phyloP scores from a whole-genome alignment of 1,284 basidiomycete genomes.

The Marasmius sp. region DNA sequence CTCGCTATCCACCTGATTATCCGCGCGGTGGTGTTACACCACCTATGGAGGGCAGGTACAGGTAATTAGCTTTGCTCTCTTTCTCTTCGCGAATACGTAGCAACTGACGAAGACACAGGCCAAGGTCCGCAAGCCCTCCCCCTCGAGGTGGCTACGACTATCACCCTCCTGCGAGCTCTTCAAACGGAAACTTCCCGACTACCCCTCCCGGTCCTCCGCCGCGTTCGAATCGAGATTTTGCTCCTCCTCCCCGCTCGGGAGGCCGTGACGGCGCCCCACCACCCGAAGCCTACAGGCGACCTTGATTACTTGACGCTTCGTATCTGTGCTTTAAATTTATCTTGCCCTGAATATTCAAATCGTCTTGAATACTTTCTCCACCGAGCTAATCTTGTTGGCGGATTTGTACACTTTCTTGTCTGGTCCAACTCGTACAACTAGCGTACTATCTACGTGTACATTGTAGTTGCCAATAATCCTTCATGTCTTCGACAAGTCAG shows the following conservation, averaged over 20 bases:
- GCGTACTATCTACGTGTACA: too few relatives aligned
- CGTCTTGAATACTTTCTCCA: neutral
- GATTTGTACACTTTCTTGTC: too few relatives aligned
- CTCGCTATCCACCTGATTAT: constrained; percentile 60
- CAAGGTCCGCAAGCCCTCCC: constrained; percentile 21
- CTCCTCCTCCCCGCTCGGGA: constrained; percentile 2
- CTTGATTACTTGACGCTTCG: neutral
- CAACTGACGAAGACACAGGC: neutral
- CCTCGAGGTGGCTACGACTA: constrained; percentile 22
- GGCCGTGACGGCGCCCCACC: neutral
- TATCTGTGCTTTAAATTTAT: neutral
- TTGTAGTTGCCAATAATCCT: too few relatives aligned
- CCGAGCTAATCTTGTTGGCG: neutral
- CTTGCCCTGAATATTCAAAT: neutral
- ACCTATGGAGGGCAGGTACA: constrained; percentile 41
- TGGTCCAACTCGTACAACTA: too few relatives aligned
- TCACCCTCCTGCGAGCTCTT: constrained; percentile 21
- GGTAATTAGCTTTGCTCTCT: constrained; percentile 39
- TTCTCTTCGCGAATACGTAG: neutral
- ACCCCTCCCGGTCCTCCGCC: constrained; percentile 11
- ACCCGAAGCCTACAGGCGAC: neutral
- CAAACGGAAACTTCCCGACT: constrained; percentile 33
- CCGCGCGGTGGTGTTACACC: constrained; percentile 42
- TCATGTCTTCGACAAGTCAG: too few relatives aligned
- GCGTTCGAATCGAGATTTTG: constrained; percentile 5